Base-by-base conservation (phyloP, 139 green algal genomes). In the Limnomonas spitsbergensis region DNA sequence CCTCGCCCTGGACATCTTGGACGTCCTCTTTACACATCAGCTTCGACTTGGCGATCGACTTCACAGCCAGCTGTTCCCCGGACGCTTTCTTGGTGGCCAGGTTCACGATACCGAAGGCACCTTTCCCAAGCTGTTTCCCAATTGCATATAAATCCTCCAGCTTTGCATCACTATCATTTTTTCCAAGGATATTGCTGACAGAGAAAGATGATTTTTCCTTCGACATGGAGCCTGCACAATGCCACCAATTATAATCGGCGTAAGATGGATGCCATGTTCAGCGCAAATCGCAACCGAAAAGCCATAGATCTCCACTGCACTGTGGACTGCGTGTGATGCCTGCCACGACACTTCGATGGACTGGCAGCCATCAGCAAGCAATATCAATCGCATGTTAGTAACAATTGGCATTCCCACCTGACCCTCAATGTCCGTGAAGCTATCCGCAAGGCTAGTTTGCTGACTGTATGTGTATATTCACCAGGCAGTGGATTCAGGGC, bases 1-100 rank as follows among this genome's bases (percentile, higher is more conserved):
- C 47, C 80, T 97, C 93, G 27, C 90, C 77, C 40, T 90, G 87
- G 56, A 98, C 85, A 69, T 97, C 94, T 69, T 98, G 89, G 7
- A 96, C 85, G 26, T 98, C 92, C 83, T 94, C 90, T 56, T 92
- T 89, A 76, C 84, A 90, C 0, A 90, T 80, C 2, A 97, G 86
- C 80, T 95, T 96, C 24, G 89, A 85, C 78, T 97, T 97, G 69
- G 82, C 84, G 56, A 97, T 97, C n/a, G 85, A 93, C 82, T 97
- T 97, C 67, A 92, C 91, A 1, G 93, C 93, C 32, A 90, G 81
- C 4, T 75, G 71, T 34, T 89, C 78, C 2, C 80, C 76, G 3
- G 72, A 83, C 1, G 68, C 71, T 67, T 87, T 88, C 26, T 83
- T 71, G 1, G 67, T 72, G 2, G 39, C 84, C 4, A 85, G 69